Percentiles rank a stretch among this genome's conserved stretches.
Evolutionary conservation across 2,329 filamentous ascomycete species (phyloP).

Genomic region (Claviceps digitariae): DNA sequence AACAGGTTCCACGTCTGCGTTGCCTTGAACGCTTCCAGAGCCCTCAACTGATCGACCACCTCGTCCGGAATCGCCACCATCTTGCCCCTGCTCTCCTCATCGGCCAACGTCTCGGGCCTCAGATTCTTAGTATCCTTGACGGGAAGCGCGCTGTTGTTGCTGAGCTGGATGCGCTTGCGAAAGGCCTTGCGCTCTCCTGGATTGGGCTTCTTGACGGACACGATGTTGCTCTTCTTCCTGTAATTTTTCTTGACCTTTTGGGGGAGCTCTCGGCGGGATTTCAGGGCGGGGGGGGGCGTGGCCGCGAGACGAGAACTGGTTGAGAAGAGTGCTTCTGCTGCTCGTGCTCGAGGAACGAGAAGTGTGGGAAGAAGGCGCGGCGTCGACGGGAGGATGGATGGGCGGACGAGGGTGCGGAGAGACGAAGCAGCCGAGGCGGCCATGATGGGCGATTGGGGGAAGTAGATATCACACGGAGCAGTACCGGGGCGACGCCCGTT

Average conservation of each 20-base stretch:
- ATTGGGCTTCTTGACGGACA: slow-evolving; percentile 41
- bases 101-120: slow-evolving; percentile 37
- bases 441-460: slow-evolving; percentile 1
- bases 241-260: slow-evolving; percentile 33
- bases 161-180: slow-evolving; percentile 79
- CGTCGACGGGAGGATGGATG: slow-evolving; percentile 16
- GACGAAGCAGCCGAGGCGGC: slow-evolving; percentile 12
- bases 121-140: slow-evolving; percentile 56
- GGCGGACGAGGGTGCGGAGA: slow-evolving; percentile 29
- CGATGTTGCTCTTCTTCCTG: slow-evolving; percentile 35
- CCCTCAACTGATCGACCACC: slow-evolving; percentile 66
- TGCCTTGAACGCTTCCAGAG: slow-evolving; percentile 81
- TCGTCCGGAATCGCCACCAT: slow-evolving; percentile 56
- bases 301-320: slow-evolving; percentile 17
- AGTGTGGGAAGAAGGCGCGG: slow-evolving; percentile 20
- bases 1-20: slow-evolving; percentile 84
- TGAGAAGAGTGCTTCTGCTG: slow-evolving; percentile 26
- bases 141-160: slow-evolving; percentile 82
- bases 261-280: slow-evolving; percentile 23
- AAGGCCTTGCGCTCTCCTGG: slow-evolving; percentile 76
- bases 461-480: too few relatives aligned
- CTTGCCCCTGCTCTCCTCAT: slow-evolving; percentile 43
- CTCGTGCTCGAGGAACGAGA: slow-evolving; percentile 4
- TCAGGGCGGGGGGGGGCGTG: slow-evolving; percentile 14
- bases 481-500: too few relatives aligned